Percentiles rank a stretch among this genome's conserved stretches.
These are phyloP conservation scores for Tetrahymena borealis DNA, from an alignment of 73 alveolate species.

Conservation along the genomic window DNA sequence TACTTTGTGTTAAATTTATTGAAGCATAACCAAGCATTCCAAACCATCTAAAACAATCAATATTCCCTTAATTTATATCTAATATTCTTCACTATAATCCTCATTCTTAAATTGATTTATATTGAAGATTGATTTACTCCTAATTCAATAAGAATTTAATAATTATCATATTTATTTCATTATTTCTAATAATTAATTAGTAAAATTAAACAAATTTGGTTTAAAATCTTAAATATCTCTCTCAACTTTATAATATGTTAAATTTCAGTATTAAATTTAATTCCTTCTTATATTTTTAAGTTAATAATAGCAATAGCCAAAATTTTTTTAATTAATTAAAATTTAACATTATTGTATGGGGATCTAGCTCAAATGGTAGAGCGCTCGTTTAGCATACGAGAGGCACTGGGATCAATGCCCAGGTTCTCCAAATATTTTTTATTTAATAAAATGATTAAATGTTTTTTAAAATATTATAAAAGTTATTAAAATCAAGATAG, in stretches of 20 bases:
- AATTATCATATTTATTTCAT: too few relatives aligned
- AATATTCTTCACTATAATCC: not conserved
- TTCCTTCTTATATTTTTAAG: too few relatives aligned
- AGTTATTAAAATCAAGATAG: not conserved
- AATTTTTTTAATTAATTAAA: too few relatives aligned
- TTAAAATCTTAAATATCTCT: too few relatives aligned
- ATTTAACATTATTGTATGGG: not conserved
- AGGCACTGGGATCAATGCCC: not conserved
- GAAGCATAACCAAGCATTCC: not conserved
- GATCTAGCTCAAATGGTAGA: not conserved
- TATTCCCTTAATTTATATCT: not conserved
- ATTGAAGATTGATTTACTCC: too few relatives aligned
- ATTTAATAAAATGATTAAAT: too few relatives aligned
- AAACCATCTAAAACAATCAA: not conserved
- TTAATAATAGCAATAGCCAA: too few relatives aligned
- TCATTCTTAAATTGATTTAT: not conserved
- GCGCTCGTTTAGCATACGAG: not conserved
- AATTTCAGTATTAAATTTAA: too few relatives aligned
- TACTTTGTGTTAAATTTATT: not conserved
- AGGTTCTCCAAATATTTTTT: not conserved
- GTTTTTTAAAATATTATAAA: not conserved
- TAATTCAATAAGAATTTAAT: too few relatives aligned
- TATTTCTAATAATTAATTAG: too few relatives aligned
- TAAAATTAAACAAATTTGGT: too few relatives aligned
- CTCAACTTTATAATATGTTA: too few relatives aligned